Base-by-base conservation (phyloP, 169 alveolate species). In the Eimeria praecox region DNA sequence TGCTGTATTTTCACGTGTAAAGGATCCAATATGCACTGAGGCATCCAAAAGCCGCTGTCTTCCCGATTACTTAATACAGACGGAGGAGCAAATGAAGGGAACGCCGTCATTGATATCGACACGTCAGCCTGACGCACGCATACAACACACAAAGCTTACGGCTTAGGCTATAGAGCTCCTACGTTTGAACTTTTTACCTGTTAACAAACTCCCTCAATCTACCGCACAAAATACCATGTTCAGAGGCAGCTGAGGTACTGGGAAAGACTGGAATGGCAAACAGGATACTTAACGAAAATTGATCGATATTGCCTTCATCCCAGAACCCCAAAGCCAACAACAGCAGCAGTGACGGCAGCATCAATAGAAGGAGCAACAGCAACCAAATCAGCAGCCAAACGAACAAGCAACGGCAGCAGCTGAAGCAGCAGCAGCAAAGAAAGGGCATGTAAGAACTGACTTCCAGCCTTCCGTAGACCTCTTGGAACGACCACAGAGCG, bases 401-500 rank as follows among this genome's bases (percentile, higher is more conserved):
- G 22, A 69, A 35, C 80, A 69, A 69, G 44, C 80, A 69, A 69
- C 80, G n/a, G 80, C 44, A 69, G 80, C 75, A 5, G 24, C 44
- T 27, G 80, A 22, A 30, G 80, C 44, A 69, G 80, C 44, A 69
- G 80, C 44, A 69, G 80, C 44, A 69, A 22, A 69, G 80, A 42
- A 69, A 22, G 44, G n/a, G 46, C 33, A 35, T 35, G 6, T 38
- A 3, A 5, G 33, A 35, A 40, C 91, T 22, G 44, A 91, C 95
- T 71, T 71, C 82, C 27, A 91, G 83, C 22, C 90, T 73, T 33
- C 83, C 91, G 40, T n/a, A 91, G 46, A 71, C 82, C 2, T 62
- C 91, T 27, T 73, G 90, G 59, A 91, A 77, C 4, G 82, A 66
- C 83, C 85, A 75, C 9, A 91, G 83, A 8, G 95, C 95, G 80